These are phyloP conservation scores for Cordyceps pruinosa DNA, from an alignment of 2,329 filamentous ascomycete species.

Conservation along the genomic window DNA sequence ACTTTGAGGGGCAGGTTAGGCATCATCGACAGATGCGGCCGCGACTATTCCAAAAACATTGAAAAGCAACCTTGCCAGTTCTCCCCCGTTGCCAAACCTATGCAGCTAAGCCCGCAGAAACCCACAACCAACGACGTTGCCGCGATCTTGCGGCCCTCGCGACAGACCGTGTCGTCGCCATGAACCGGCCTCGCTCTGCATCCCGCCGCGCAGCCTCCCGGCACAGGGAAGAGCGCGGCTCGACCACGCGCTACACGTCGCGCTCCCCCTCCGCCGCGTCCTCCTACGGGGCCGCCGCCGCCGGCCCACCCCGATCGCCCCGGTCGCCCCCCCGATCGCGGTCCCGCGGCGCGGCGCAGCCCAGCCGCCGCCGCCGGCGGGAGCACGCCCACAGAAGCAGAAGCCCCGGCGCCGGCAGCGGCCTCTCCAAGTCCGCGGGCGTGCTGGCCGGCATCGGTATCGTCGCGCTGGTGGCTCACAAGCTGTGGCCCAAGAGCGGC, in stretches of 20 bases:
- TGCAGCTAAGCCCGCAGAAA: no score
- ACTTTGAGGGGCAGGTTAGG: neutral
- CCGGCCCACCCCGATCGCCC: no score
- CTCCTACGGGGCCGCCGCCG: neutral
- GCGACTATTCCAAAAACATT: neutral
- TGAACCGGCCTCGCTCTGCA: conserved; percentile 11
- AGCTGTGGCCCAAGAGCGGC: conserved; percentile 28
- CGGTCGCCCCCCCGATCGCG: neutral
- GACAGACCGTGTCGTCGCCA: no score
- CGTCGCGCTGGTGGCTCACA: conserved; percentile 28
- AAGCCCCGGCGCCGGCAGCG: neutral
- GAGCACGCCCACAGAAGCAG: neutral
- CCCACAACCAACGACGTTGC: no score
- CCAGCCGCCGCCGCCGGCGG: neutral
- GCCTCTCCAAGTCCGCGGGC: conserved; percentile 21
- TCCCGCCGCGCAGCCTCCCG: conserved; percentile 5
- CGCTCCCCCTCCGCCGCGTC: neutral
- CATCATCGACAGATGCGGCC: neutral
- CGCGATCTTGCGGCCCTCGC: no score
- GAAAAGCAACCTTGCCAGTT: neutral
- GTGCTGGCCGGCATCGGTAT: conserved; percentile 30
- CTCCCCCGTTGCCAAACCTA: no score
- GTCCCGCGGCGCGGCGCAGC: neutral
- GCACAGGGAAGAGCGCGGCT: neutral
- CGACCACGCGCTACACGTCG: conserved; percentile 4